Base-by-base conservation (phyloP, 208 protist genomes). In the Hexamita inflata region DNA sequence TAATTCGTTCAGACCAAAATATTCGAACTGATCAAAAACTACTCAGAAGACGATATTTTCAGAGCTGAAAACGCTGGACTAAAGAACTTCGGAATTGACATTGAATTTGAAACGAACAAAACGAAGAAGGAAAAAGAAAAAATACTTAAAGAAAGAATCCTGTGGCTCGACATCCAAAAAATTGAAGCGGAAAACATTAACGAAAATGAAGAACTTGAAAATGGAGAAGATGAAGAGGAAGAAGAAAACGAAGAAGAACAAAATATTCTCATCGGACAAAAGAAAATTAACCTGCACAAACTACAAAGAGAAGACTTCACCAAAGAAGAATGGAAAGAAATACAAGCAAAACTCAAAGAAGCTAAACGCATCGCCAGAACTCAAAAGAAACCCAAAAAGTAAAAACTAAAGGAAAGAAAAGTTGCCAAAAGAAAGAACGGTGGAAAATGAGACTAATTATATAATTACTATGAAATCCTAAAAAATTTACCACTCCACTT, bases 311-410 rank as follows among this genome's bases (percentile, higher is more conserved):
- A n/a, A n/a, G 35, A 70, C 38, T 70, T 42, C 38, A 70, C 34
- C 4, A 70, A 70, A 49, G 64, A 70, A 38, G 64, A 70, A 45
- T 70, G 64, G 64, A n/a, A 38, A n/a, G 35, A 45, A 45, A 49
- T 70, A 70, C 35, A 13, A 38, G 38, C 11, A 19, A 45, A 49
- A 34, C 11, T 70, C 7, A 40, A 49, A n/a, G n/a, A 45, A 4
- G 35, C 15, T 40, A 38, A 9, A n/a, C 9, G 9, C 28, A 34
- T 45, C 19, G 11, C 4, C 11, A 2, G 64, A 35, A n/a, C 32
- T 24, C 2, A 7, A 11, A 70, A 70, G 64, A 49, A 42, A 11
- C 64, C 64, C 4, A 70, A 70, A 38, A 45, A 24, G 34, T 9
- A 49, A 11, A 70, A 70, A n/a, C n/a, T n/a, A n/a, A n/a, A n/a